Evolutionary conservation across 768 basidiomycete species (phyloP).

Genomic region (Termitomyces sp.): DNA sequence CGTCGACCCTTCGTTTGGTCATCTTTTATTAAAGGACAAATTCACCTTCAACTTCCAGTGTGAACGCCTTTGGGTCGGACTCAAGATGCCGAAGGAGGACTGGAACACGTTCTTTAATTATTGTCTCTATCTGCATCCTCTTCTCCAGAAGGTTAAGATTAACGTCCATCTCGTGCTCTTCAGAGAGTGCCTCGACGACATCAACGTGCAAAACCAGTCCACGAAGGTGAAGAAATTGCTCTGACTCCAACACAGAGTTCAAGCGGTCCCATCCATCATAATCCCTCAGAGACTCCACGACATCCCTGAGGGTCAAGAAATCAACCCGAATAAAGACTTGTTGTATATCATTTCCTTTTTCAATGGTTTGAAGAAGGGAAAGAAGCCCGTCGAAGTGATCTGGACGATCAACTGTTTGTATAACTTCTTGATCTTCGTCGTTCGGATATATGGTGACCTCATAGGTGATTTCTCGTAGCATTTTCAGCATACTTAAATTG

Average conservation of each 20-base stretch:
- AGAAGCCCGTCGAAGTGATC: constrained; percentile 5
- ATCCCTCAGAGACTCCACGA: neutral
- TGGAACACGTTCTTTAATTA: neutral
- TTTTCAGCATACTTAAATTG: neutral
- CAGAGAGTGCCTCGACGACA: neutral
- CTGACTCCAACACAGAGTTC: neutral
- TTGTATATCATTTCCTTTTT: neutral
- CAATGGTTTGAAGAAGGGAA: constrained; percentile 3
- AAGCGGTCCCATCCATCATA: constrained; percentile 2
- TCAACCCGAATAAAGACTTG: neutral
- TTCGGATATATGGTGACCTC: constrained; percentile 1
- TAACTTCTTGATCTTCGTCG: neutral
- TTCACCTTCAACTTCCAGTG: neutral
- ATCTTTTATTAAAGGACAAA: neutral
- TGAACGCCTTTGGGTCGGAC: neutral
- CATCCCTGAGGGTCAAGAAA: neutral
- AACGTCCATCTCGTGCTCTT: neutral
- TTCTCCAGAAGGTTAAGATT: neutral
- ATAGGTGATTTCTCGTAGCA: constrained; percentile 2
- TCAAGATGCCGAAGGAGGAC: neutral
- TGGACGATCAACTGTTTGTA: neutral
- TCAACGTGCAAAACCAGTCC: neutral
- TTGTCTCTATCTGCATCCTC: neutral
- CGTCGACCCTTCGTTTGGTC: neutral
- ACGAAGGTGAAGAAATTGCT: neutral